A percentile compares a stretch with the other conserved stretches of the same genome.
These are phyloP conservation scores for Jacaranda mimosifolia DNA, from an alignment of 257 asterid genomes.

Conservation along the genomic window DNA sequence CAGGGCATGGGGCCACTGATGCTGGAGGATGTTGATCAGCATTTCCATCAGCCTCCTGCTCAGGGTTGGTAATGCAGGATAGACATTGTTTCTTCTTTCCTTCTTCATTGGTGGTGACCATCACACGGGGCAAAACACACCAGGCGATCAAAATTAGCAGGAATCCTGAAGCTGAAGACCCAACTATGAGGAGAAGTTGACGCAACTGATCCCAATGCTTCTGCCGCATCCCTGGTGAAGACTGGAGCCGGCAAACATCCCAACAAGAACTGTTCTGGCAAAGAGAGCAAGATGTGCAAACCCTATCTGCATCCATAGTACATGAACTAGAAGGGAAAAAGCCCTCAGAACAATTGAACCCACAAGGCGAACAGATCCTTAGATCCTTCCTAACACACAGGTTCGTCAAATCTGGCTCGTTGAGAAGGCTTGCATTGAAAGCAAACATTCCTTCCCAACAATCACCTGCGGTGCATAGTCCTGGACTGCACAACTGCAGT, in stretches of 20 bases:
- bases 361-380: slow-evolving; percentile 87
- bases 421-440: slow-evolving; percentile 87
- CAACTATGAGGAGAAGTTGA: slow-evolving; percentile 59
- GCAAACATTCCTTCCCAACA: slow-evolving; percentile 78
- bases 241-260: slow-evolving; percentile 63
- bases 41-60: slow-evolving; percentile 43
- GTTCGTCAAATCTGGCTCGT: slow-evolving; percentile 85
- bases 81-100: slow-evolving; percentile 47
- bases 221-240: slow-evolving; percentile 43
- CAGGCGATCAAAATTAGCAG: slow-evolving; percentile 62
- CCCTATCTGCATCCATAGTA: slow-evolving; percentile 69
- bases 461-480: slow-evolving; percentile 63
- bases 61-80: slow-evolving; percentile 48
- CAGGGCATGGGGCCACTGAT: slow-evolving; percentile 66
- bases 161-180: slow-evolving; percentile 62
- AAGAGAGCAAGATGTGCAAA: slow-evolving; percentile 92
- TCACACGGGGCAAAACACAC: slow-evolving; percentile 60
- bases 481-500: slow-evolving; percentile 93
- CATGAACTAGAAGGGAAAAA: slow-evolving; percentile 85
- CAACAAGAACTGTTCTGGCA: slow-evolving; percentile 90
- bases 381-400: slow-evolving; percentile 82
- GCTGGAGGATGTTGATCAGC: slow-evolving; percentile 54
- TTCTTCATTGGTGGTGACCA: slow-evolving; percentile 37
- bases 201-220: slow-evolving; percentile 50
- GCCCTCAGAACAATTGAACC: slow-evolving; percentile 73